Evolutionary conservation across 2,329 filamentous ascomycete species (phyloP).

Genomic region (Pyrenophora teres): DNA sequence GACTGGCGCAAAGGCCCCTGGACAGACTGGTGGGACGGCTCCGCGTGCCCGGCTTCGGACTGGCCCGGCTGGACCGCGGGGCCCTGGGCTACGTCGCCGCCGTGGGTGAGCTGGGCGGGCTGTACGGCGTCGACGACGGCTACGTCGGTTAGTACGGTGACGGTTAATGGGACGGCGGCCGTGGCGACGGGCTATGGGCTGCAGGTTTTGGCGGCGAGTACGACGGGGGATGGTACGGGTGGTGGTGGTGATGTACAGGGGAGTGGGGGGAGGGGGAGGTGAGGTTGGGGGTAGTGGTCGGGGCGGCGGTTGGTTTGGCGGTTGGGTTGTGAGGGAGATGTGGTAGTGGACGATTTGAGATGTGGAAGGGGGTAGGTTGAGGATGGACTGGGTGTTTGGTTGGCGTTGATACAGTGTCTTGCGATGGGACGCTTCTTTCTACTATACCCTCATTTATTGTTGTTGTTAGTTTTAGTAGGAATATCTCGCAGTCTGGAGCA

Average conservation of each 20-base stretch:
- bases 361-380: too few relatives aligned
- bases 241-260: not conserved
- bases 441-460: too few relatives aligned
- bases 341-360: too few relatives aligned
- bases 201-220: slow-evolving; percentile 38
- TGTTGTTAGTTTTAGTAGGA: too few relatives aligned
- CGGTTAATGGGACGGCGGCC: slow-evolving; percentile 26
- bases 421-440: too few relatives aligned
- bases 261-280: slow-evolving; percentile 21
- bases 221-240: not conserved
- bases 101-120: slow-evolving; percentile 44
- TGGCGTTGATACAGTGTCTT: too few relatives aligned
- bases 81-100: slow-evolving; percentile 41
- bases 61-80: slow-evolving; percentile 48
- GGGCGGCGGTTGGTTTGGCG: too few relatives aligned
- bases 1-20: slow-evolving; percentile 39
- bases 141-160: slow-evolving; percentile 37
- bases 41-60: slow-evolving; percentile 36
- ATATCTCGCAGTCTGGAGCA: too few relatives aligned
- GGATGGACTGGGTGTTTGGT: too few relatives aligned
- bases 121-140: slow-evolving; percentile 42
- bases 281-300: slow-evolving; percentile 14
- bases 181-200: slow-evolving; percentile 39
- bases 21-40: slow-evolving; percentile 45
- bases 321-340: slow-evolving; percentile 23